A percentile compares a stretch with the other conserved stretches of the same genome.
Evolutionary conservation across 1,284 basidiomycete species (phyloP).

Genomic region (Cryptococcus maquisensis): DNA sequence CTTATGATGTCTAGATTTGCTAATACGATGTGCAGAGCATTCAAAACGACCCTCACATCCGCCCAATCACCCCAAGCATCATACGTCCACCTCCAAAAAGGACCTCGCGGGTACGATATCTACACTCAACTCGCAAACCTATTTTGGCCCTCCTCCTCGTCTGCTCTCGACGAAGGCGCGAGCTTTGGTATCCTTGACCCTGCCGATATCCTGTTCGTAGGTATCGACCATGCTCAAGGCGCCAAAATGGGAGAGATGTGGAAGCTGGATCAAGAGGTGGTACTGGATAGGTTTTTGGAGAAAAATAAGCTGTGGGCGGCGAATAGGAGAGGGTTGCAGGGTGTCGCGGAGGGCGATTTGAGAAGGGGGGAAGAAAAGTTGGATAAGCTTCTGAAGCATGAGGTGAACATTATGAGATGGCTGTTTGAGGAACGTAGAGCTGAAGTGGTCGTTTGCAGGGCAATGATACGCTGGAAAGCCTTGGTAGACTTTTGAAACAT

Average conservation of each 20-base stretch:
- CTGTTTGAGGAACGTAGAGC: neutral
- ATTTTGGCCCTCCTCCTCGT: constrained; percentile 22
- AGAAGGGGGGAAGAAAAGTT: constrained; percentile 32
- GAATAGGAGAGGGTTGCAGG: constrained; percentile 35
- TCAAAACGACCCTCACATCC: constrained; percentile 9
- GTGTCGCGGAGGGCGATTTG: constrained; percentile 25
- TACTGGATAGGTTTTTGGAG: constrained; percentile 41
- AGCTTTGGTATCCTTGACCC: constrained; percentile 23
- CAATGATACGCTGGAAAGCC: constrained; percentile 21
- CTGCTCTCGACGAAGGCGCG: constrained; percentile 1
- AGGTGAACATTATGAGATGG: constrained; percentile 18
- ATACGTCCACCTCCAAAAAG: constrained; percentile 11
- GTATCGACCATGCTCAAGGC: constrained; percentile 12
- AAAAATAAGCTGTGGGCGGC: constrained; percentile 28
- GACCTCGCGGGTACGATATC: constrained; percentile 8
- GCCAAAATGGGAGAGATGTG: constrained; percentile 24
- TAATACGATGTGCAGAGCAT: constrained; percentile 13
- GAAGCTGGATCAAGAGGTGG: constrained; percentile 34
- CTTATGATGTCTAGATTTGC: neutral
- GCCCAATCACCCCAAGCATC: neutral
- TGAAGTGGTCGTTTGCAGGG: constrained; percentile 13
- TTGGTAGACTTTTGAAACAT: constrained; percentile 31
- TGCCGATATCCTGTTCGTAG: constrained; percentile 34
- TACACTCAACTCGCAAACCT: constrained; percentile 21
- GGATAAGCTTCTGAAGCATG: constrained; percentile 25